These are phyloP conservation scores for Gymnopilus junonius DNA, from an alignment of 768 basidiomycete genomes.

Conservation along the genomic window DNA sequence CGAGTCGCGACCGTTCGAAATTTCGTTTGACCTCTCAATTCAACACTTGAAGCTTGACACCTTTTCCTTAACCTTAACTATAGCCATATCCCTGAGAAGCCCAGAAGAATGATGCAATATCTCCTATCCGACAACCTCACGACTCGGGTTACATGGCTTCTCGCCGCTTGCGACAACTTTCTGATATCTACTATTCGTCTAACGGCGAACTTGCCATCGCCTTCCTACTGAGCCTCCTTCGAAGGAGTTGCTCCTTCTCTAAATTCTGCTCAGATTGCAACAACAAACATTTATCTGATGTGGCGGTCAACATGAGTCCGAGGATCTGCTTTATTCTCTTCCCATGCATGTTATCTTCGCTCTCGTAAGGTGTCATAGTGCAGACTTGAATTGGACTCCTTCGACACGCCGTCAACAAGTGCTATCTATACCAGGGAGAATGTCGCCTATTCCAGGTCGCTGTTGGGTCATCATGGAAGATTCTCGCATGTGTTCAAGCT, in stretches of 20 bases:
- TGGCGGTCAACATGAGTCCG: not conserved
- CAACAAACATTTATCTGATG: not conserved
- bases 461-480: not conserved
- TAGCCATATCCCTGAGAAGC: no score
- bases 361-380: conserved; percentile 43
- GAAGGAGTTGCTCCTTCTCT: not conserved
- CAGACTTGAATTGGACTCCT: conserved; percentile 21
- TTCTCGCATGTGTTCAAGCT: not conserved
- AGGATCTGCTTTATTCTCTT: not conserved
- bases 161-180: no score
- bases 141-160: no score
- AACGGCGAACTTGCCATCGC: not conserved
- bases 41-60: no score
- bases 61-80: no score
- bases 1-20: not conserved
- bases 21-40: not conserved
- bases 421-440: not conserved
- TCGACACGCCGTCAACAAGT: not conserved
- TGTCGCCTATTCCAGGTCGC: not conserved
- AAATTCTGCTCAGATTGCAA: not conserved
- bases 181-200: not conserved
- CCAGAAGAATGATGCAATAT: no score
- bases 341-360: conserved; percentile 39
- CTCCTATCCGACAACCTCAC: no score
- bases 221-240: not conserved